phyloP scores from a whole-genome alignment of 208 protist genomes.

The Tritrichomonas foetus region DNA sequence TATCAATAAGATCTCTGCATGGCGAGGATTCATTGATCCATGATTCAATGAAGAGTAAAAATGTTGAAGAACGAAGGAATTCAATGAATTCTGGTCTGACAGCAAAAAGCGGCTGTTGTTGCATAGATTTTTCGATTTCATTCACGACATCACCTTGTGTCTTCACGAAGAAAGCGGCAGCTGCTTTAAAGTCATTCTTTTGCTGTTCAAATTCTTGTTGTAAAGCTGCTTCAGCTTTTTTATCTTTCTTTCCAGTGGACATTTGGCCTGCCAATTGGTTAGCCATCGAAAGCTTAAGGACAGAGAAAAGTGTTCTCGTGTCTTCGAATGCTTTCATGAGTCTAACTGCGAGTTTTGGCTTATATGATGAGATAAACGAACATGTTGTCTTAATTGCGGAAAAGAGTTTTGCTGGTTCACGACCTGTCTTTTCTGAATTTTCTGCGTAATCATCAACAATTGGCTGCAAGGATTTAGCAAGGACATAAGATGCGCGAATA shows the following conservation, averaged over 20 bases:
- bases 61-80: background rate
- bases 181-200: background rate
- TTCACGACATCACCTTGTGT: background rate
- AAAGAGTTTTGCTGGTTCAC: background rate
- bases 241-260: background rate
- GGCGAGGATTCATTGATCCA: background rate
- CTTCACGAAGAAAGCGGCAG: background rate
- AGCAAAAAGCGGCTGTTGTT: background rate
- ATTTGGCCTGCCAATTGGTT: background rate
- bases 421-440: background rate
- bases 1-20: background rate
- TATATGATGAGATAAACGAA: background rate
- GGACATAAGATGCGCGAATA: background rate
- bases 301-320: background rate
- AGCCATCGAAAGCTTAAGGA: background rate
- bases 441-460: background rate
- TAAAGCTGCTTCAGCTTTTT: no score
- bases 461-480: background rate
- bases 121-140: background rate
- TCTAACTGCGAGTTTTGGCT: background rate
- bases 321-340: background rate
- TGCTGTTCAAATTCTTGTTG: background rate
- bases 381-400: background rate
- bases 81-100: background rate
- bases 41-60: background rate